Conservation (phyloP, 306 rosid species). For the Vachellia pachyceras region DNA sequence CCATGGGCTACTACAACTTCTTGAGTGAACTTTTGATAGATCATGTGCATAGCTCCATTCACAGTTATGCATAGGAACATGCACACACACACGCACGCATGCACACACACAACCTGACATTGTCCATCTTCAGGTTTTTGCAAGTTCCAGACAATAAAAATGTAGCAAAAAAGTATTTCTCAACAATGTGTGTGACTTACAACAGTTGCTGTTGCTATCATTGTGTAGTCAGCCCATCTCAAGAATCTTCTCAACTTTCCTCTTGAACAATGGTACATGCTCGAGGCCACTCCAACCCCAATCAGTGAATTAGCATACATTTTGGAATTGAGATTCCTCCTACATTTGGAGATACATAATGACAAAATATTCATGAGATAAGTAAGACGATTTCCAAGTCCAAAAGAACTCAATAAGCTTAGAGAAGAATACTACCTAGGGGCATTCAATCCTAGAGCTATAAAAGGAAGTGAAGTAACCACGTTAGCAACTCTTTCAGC, state of each 20-base stretch:
- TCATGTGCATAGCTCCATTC: neutral
- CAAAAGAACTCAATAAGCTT: conserved; percentile 28
- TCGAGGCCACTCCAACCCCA: conserved; percentile 98
- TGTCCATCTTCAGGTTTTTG: conserved; percentile 8
- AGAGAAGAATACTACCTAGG: conserved; percentile 70
- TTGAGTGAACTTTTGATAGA: neutral
- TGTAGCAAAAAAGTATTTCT: conserved; percentile 20
- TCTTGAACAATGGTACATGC: conserved; percentile 86
- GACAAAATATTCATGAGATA: conserved; percentile 30
- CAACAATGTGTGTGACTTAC: conserved; percentile 57
- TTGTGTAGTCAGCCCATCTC: conserved; percentile 95
- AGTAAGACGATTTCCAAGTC: conserved; percentile 19
- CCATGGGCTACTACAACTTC: neutral
- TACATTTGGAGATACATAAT: conserved; percentile 38
- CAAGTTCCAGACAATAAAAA: conserved; percentile 9
- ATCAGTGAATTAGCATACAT: conserved; percentile 94
- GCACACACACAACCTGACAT: neutral
- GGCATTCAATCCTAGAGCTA: conserved; percentile 79
- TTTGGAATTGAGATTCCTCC: conserved; percentile 79
- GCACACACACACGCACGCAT: too few species aligned
- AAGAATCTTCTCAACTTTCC: conserved; percentile 72
- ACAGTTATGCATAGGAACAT: too few species aligned
- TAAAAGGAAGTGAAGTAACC: conserved; percentile 88
- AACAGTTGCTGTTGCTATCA: conserved; percentile 92
- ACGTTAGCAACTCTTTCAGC: conserved; percentile 85